These are phyloP conservation scores for Cyclocybe cylindracea DNA, from an alignment of 768 basidiomycete genomes.

Conservation along the genomic window DNA sequence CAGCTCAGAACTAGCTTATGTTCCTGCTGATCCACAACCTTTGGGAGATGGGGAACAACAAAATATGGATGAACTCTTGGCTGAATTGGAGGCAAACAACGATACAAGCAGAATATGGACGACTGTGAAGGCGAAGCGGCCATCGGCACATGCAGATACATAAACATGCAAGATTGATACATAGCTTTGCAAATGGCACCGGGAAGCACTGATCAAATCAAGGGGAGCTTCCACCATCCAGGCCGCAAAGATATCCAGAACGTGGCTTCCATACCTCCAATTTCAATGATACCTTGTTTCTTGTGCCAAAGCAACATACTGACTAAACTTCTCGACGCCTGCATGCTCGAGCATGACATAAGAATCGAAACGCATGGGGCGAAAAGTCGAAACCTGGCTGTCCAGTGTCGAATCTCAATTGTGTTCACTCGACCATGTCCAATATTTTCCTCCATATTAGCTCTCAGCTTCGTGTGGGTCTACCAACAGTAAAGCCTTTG, in stretches of 20 bases:
- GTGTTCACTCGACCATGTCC: too few species aligned
- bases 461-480: too few species aligned
- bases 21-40: slow-evolving; percentile 43
- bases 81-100: slow-evolving; percentile 55
- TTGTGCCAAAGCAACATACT: slow-evolving; percentile 41
- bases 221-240: slow-evolving; percentile 20
- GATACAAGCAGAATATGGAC: slow-evolving; percentile 65
- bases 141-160: not conserved
- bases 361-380: too few species aligned
- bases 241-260: slow-evolving; percentile 41
- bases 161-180: too few species aligned
- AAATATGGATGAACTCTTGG: slow-evolving; percentile 45
- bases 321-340: slow-evolving; percentile 39
- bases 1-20: slow-evolving; percentile 54
- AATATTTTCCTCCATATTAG: too few species aligned
- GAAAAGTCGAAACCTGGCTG: too few species aligned
- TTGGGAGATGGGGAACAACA: slow-evolving; percentile 37
- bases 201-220: too few species aligned
- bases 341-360: slow-evolving; percentile 15
- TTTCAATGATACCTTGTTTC: slow-evolving; percentile 36
- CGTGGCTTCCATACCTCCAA: slow-evolving; percentile 36
- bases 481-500: too few species aligned
- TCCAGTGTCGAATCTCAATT: too few species aligned
- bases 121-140: slow-evolving; percentile 21
- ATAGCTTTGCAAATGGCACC: too few species aligned